Evolutionary conservation across 768 basidiomycete genomes (phyloP), one percentile per base, ranked within the genome.

Genomic region (Lactarius tabidus): DNA sequence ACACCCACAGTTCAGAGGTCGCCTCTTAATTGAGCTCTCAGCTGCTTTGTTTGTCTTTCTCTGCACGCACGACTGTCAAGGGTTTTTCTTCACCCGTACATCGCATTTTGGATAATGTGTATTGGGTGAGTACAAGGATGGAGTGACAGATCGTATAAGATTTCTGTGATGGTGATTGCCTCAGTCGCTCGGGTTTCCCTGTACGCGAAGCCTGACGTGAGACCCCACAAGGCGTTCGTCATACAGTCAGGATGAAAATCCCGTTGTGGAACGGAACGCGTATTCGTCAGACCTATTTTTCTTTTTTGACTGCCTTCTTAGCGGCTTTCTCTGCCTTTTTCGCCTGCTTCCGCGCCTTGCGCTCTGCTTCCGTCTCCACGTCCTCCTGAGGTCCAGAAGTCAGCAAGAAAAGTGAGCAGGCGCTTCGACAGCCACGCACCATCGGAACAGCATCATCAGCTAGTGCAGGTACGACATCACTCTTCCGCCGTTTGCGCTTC

Each of bases 311-410:
- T 3, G 75, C 78, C 17, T 72, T 78, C 51, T 80, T 81, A 26
- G 82, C 81, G 43, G 84, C 84, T 75, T 93, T 93, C 73, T 88
- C 88, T 18, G 88, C 91, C 74, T 91, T 91, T 69, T 80, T 80
- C 2, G 88, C 89, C 78, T 87, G 87, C 76, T 87, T 92, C 72
- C 80, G 82, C 39, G 87, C 90, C 77, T 93, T 94, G 65, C 85
- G 84, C 75, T 94, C 90, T 67, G 88, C 90, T 75, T 91, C 89
- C 33, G 90, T 90, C 79, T 94, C 91, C 57, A 80, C 84, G 71
- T 71, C 69, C 68, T 75, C 76, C 71, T 85, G 57, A 48, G 62
- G 62, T 57, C 62, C 14, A 10, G 29, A 7, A 23, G 23, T 60
- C 10, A 64, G 68, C 61, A 51, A 29, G n/a, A n/a, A 33, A 63